Percentiles rank a stretch among this genome's conserved stretches.
Evolutionary conservation across 2,329 filamentous ascomycete species (phyloP).

Genomic region (Aspergillus carbonarius): DNA sequence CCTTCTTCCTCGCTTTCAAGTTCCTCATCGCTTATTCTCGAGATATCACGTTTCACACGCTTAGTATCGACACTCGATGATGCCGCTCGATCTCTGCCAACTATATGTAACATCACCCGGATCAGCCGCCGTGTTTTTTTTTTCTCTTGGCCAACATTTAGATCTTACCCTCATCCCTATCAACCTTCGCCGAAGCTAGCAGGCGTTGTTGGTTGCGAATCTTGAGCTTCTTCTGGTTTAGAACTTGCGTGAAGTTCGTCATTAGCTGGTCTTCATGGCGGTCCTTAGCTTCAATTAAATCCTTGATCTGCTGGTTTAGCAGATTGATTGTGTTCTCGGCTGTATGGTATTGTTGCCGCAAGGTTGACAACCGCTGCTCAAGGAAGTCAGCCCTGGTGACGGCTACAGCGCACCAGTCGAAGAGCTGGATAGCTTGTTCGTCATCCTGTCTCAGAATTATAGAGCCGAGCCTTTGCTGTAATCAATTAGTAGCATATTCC

Average conservation of each 20-base stretch:
- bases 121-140: not conserved
- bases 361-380: conserved; percentile 40
- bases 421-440: conserved; percentile 55
- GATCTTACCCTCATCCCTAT: conserved; percentile 37
- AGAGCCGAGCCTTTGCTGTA: conserved; percentile 54
- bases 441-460: conserved; percentile 54
- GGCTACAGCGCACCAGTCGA: conserved; percentile 57
- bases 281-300: conserved; percentile 57
- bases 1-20: conserved; percentile 38
- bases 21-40: conserved; percentile 20
- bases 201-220: conserved; percentile 62
- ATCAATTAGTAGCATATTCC: conserved; percentile 15
- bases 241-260: conserved; percentile 57
- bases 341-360: conserved; percentile 41
- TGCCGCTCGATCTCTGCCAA: conserved; percentile 27
- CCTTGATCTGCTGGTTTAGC: conserved; percentile 56
- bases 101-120: conserved; percentile 14
- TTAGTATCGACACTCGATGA: conserved; percentile 16
- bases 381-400: conserved; percentile 46
- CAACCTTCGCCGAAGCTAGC: conserved; percentile 50
- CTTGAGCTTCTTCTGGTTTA: conserved; percentile 66
- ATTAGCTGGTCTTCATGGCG: conserved; percentile 58
- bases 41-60: conserved; percentile 30
- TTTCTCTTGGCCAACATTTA: not conserved
- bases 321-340: conserved; percentile 53